Evolutionary conservation across 2,329 filamentous ascomycete genomes (phyloP).

Genomic region (Neonectria neomacrospora): DNA sequence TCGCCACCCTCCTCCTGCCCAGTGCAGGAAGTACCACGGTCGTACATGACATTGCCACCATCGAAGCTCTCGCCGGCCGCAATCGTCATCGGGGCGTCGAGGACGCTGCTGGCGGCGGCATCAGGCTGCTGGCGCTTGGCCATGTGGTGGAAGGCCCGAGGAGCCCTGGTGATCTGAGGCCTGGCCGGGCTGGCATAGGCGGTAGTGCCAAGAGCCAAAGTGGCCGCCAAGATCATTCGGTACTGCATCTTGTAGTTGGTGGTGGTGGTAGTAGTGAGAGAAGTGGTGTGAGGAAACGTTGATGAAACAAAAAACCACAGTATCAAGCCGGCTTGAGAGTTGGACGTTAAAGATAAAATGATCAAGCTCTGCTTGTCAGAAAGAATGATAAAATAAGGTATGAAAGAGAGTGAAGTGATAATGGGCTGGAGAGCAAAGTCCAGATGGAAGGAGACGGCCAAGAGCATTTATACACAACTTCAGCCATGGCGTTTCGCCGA

Average conservation of each 20-base stretch:
- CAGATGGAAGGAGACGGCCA: neutral
- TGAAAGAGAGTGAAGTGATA: conserved; percentile 29
- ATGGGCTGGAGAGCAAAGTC: conserved; percentile 27
- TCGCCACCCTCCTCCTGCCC: conserved; percentile 43
- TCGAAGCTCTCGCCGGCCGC: conserved; percentile 45
- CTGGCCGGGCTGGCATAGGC: conserved; percentile 37
- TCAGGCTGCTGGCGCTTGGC: conserved; percentile 37
- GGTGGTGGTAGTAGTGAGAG: neutral
- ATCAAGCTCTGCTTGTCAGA: conserved; percentile 44
- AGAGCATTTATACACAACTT: conserved; percentile 32
- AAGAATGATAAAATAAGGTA: conserved; percentile 32
- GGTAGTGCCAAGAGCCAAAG: conserved; percentile 38
- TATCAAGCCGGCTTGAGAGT: conserved; percentile 42
- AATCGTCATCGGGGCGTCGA: conserved; percentile 41
- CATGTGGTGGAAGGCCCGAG: conserved; percentile 19
- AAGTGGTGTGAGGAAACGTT: neutral
- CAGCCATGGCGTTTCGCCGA: neutral
- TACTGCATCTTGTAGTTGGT: conserved; percentile 40
- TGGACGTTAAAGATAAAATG: conserved; percentile 32
- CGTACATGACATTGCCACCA: conserved; percentile 43
- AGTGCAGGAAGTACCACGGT: conserved; percentile 43
- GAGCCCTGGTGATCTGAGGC: conserved; percentile 37
- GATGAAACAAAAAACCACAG: conserved; percentile 16
- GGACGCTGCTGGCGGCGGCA: conserved; percentile 37
- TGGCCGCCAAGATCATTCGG: conserved; percentile 42